Evolutionary conservation across 2,329 filamentous ascomycete genomes (phyloP).

Genomic region (Neophaeococcomyces aloes): DNA sequence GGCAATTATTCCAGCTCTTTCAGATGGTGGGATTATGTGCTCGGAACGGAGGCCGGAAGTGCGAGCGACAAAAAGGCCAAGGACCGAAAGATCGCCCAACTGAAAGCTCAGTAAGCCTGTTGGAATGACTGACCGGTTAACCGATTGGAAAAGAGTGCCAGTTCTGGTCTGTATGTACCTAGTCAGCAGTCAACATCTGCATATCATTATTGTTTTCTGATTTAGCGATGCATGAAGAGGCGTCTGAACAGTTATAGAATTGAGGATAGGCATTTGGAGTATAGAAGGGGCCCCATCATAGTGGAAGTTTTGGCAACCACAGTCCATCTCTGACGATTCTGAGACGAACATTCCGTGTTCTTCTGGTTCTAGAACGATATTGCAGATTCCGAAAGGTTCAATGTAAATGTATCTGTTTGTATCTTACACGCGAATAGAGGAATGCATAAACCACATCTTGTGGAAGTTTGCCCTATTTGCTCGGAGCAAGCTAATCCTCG

Average conservation of each 20-base stretch:
- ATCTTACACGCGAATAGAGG: no score
- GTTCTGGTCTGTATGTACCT: background rate
- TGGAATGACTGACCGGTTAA: no score
- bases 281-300: background rate
- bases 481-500: no score
- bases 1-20: constrained; percentile 98
- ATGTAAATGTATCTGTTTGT: no score
- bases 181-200: background rate
- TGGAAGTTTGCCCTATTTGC: no score
- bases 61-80: constrained; percentile 12
- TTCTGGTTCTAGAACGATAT: no score
- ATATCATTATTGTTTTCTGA: background rate
- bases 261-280: no score
- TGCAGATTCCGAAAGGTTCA: no score
- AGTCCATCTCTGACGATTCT: background rate
- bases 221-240: constrained; percentile 1
- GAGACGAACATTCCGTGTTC: no score
- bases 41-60: constrained; percentile 80
- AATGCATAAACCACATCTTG: no score
- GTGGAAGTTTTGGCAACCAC: background rate
- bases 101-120: constrained; percentile 3
- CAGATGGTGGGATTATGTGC: constrained; percentile 93
- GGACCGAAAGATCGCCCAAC: constrained; percentile 10
- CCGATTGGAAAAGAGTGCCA: no score
- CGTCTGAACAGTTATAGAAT: background rate